phyloP scores from a whole-genome alignment of 345 rosid species.

The Salix caprea region DNA sequence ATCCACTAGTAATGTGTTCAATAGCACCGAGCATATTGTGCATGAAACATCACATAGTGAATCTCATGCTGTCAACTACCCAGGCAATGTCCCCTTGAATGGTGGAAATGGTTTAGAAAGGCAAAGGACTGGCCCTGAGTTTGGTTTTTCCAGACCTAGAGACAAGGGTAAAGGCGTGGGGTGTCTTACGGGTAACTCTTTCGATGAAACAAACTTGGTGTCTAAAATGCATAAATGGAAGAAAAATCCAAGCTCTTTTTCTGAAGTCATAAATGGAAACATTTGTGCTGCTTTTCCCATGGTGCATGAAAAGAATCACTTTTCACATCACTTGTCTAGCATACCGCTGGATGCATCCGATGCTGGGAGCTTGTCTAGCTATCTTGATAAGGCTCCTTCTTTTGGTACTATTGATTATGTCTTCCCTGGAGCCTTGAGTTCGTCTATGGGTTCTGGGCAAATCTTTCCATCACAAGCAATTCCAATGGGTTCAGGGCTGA shows the following conservation, averaged over 20 bases:
- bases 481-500: slow-evolving; percentile 19
- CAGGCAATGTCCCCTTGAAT: slow-evolving; percentile 12
- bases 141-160: slow-evolving; percentile 19
- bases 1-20: slow-evolving; percentile 9
- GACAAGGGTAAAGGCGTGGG: slow-evolving; percentile 27
- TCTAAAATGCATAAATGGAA: slow-evolving; percentile 23
- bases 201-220: slow-evolving; percentile 12
- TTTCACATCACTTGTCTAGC: slow-evolving; percentile 13
- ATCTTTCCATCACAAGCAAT: slow-evolving; percentile 21
- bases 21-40: slow-evolving; percentile 12
- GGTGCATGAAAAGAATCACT: slow-evolving; percentile 9
- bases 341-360: slow-evolving; percentile 19
- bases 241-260: slow-evolving; percentile 11
- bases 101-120: slow-evolving; percentile 18
- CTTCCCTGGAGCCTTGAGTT: slow-evolving; percentile 12
- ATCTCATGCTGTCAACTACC: slow-evolving; percentile 22
- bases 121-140: slow-evolving; percentile 19
- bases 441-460: slow-evolving; percentile 14
- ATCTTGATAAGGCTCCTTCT: slow-evolving; percentile 18
- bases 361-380: slow-evolving; percentile 18
- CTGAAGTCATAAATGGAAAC: slow-evolving; percentile 17
- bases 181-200: slow-evolving; percentile 18
- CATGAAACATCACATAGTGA: slow-evolving; percentile 17
- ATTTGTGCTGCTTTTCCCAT: slow-evolving; percentile 18
- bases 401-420: slow-evolving; percentile 17